Base-by-base conservation (phyloP, 2,329 filamentous ascomycete species). In the Hypoxylon sp. region DNA sequence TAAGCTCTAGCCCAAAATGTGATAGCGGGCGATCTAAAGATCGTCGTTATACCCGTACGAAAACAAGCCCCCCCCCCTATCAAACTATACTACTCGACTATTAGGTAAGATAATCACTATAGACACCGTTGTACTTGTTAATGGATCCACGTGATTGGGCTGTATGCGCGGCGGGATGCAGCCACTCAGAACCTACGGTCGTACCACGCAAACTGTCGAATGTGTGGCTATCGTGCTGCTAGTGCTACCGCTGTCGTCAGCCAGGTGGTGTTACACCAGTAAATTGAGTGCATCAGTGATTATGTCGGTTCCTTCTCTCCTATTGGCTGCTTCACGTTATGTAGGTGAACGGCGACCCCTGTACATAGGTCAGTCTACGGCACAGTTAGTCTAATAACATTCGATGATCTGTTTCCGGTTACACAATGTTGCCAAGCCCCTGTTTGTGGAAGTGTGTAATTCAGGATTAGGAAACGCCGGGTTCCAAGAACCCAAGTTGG, bases 231-330 rank as follows among this genome's bases (percentile, higher is more conserved):
- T 57, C 7, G n/a, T 8, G 40, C 6, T 25, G 27, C 42, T 30
- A 30, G 35, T 33, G 17, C 20, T 44, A 22, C 40, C 17, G 54
- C 30, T 48, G 55, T 44, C 40, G 55, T 57, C 31, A 57, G 55
- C 55, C 6, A 17, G 40, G 42, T 25, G 40, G 42, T 25, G 30
- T 33, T 48, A 48, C 55, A 48, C 31, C 6, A 35, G 25, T 57
- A 57, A 48, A 48, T 48, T 57, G 55, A 57, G 33, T 57, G 55
- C 42, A 25, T 25, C 42, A 14, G 55, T 48, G 55, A 48, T 33
- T 8, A 48, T 35, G 40, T 14, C 40, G 22, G 17, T 17, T 22
- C 25, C 6, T 35, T 22, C 11, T 27, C 13, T 31, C 2, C 40
- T 31, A 48, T 57, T 57, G 27, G 27, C 6, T 22, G 40, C 40